Conservation (phyloP, 495 filamentous ascomycete species). For the Evansstolkia leycettana region DNA sequence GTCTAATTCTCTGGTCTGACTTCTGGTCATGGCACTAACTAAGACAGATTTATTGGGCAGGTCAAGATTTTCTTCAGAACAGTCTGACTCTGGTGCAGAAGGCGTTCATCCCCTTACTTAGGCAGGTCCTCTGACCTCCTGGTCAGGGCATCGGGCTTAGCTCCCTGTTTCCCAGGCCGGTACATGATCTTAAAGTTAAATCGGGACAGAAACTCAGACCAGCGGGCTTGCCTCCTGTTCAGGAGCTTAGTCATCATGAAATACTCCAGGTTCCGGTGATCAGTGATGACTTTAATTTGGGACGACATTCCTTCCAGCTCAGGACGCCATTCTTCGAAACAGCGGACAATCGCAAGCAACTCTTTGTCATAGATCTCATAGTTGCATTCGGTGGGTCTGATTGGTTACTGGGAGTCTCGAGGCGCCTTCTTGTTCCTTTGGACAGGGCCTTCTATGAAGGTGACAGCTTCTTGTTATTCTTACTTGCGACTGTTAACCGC, state of each 20-base stretch:
- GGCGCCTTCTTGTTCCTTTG: too few relatives aligned
- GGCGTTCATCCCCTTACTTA: conserved; percentile 1
- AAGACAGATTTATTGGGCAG: not conserved
- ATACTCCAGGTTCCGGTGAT: conserved; percentile 12
- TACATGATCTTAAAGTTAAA: conserved; percentile 19
- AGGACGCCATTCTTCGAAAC: conserved; percentile 4
- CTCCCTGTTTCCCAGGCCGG: conserved; percentile 6
- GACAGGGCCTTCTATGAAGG: too few relatives aligned
- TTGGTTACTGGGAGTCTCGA: too few relatives aligned
- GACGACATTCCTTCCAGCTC: conserved; percentile 7
- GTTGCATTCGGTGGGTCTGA: conserved; percentile 11
- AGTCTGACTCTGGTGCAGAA: conserved; percentile 2
- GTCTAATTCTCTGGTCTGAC: not conserved
- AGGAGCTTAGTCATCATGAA: conserved; percentile 13
- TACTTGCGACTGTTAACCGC: too few relatives aligned
- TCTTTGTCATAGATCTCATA: conserved; percentile 22
- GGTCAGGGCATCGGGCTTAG: conserved; percentile 10
- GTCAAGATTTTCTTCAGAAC: conserved; percentile 3
- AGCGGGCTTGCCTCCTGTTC: conserved; percentile 7
- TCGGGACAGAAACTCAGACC: conserved; percentile 10
- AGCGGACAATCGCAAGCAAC: conserved; percentile 9
- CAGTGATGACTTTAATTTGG: conserved; percentile 2
- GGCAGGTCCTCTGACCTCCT: conserved; percentile 2
- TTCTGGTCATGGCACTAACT: not conserved
- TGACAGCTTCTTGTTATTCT: too few relatives aligned